Conservation (phyloP, 352 stramenopile species). For the Plasmopara muralis region DNA sequence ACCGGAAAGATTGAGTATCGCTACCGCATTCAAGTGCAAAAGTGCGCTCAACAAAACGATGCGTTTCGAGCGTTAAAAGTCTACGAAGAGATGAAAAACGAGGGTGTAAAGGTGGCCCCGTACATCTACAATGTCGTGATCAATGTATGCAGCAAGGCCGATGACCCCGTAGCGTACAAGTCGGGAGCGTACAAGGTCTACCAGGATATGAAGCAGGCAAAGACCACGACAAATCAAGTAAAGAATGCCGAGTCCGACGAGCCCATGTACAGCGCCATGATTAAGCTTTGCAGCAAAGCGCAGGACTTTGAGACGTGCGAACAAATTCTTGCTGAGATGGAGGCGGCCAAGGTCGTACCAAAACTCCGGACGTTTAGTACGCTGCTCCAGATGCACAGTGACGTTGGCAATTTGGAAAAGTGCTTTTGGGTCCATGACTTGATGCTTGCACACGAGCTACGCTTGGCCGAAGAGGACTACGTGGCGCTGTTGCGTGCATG, state of each 20-base stretch:
- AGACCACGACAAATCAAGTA: constrained; percentile 7
- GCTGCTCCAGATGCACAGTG: constrained; percentile 54
- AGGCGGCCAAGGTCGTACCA: constrained; percentile 35
- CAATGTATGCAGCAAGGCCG: constrained; percentile 49
- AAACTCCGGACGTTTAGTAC: constrained; percentile 72
- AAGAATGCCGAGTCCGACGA: constrained; percentile 36
- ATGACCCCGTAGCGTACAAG: constrained; percentile 28
- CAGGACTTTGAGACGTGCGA: constrained; percentile 49
- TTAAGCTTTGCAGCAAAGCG: constrained; percentile 66
- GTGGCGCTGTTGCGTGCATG: constrained; percentile 50
- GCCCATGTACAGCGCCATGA: constrained; percentile 62
- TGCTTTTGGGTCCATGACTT: constrained; percentile 50
- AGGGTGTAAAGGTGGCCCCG: constrained; percentile 23
- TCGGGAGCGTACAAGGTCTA: constrained; percentile 46
- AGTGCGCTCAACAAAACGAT: constrained; percentile 36
- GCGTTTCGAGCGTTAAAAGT: constrained; percentile 33
- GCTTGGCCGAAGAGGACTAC: constrained; percentile 60
- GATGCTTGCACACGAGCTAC: constrained; percentile 36
- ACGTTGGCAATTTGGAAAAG: constrained; percentile 45
- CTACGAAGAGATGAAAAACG: constrained; percentile 46
- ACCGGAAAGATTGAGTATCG: constrained; percentile 31
- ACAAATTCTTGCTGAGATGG: constrained; percentile 45
- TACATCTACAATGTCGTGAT: constrained; percentile 63
- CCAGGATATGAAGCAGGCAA: constrained; percentile 55
- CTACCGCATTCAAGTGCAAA: constrained; percentile 38